These are phyloP conservation scores for Colletotrichum falcatum DNA, from an alignment of 2,329 filamentous ascomycete genomes.

Conservation along the genomic window DNA sequence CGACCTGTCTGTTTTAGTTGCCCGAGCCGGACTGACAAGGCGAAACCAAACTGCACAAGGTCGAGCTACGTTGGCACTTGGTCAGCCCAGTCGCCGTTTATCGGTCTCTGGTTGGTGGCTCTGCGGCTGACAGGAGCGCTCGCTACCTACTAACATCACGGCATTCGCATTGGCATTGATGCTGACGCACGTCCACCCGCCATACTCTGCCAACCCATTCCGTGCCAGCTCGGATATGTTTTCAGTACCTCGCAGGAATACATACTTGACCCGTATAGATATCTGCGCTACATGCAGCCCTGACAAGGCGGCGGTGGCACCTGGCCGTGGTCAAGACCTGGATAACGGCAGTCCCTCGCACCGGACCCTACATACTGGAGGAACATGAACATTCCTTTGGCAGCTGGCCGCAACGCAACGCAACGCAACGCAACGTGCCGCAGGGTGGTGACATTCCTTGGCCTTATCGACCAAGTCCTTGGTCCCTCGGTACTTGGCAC, in stretches of 20 bases:
- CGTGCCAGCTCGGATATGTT: not conserved
- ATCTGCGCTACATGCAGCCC: slow-evolving; percentile 30
- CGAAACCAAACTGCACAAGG: not conserved
- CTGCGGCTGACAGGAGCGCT: slow-evolving; percentile 18
- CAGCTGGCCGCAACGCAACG: not conserved
- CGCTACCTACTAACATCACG: slow-evolving; percentile 10
- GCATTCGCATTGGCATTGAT: not conserved
- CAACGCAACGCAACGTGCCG: not conserved
- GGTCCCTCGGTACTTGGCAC: slow-evolving; percentile 19
- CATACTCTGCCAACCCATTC: slow-evolving; percentile 12
- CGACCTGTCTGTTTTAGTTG: not conserved
- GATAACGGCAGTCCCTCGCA: slow-evolving; percentile 31
- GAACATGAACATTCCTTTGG: slow-evolving; percentile 21
- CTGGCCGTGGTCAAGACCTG: slow-evolving; percentile 31
- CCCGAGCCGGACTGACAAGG: slow-evolving; percentile 2
- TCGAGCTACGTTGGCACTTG: not conserved
- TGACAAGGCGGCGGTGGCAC: slow-evolving; percentile 26
- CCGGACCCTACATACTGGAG: not conserved
- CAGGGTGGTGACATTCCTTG: slow-evolving; percentile 25
- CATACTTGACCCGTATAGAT: not conserved
- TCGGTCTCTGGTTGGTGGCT: not conserved
- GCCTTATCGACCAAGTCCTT: slow-evolving; percentile 37
- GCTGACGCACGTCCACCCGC: slow-evolving; percentile 7
- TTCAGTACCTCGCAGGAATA: not conserved
- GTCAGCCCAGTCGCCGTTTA: not conserved